Conservation (phyloP, 345 rosid species). For the Triadica sebifera region DNA sequence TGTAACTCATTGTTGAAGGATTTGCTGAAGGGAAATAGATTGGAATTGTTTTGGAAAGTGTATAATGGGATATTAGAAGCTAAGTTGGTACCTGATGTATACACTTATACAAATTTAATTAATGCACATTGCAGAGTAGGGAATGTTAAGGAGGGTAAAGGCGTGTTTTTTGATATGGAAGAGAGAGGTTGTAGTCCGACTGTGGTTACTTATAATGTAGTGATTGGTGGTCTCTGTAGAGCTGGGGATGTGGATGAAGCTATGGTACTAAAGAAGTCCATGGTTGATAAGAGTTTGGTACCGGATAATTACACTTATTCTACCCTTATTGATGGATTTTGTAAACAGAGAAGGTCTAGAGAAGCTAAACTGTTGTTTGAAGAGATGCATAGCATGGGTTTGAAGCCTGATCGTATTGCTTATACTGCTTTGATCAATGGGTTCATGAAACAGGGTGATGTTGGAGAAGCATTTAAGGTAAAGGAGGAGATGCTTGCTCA, state of each 20-base stretch:
- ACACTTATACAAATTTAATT: constrained; percentile 48
- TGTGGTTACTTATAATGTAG: constrained; percentile 49
- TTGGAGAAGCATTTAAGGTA: constrained; percentile 48
- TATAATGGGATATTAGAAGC: constrained; percentile 50
- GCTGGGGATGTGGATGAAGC: constrained; percentile 58
- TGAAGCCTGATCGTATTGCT: constrained; percentile 43
- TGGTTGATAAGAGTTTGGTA: constrained; percentile 50
- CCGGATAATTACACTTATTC: constrained; percentile 43
- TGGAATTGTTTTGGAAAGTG: constrained; percentile 65
- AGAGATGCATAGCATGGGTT: constrained; percentile 53
- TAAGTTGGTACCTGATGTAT: constrained; percentile 47
- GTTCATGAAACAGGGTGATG: constrained; percentile 52
- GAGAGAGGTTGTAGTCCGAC: constrained; percentile 44
- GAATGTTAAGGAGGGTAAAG: constrained; percentile 42
- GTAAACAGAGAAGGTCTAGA: constrained; percentile 47
- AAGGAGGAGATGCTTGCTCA: constrained; percentile 57
- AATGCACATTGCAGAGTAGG: constrained; percentile 59
- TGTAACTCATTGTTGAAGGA: constrained; percentile 60
- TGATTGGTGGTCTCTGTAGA: constrained; percentile 54
- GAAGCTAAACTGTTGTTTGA: constrained; percentile 56
- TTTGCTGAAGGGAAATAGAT: constrained; percentile 47
- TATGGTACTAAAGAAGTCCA: constrained; percentile 41
- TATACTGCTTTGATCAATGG: constrained; percentile 59
- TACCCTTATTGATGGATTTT: constrained; percentile 50
- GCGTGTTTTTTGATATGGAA: constrained; percentile 47